Evolutionary conservation across 1,139 yeast genomes (phyloP), one percentile per base, ranked within the genome.

Genomic region (Magnusiomyces starmeri): DNA sequence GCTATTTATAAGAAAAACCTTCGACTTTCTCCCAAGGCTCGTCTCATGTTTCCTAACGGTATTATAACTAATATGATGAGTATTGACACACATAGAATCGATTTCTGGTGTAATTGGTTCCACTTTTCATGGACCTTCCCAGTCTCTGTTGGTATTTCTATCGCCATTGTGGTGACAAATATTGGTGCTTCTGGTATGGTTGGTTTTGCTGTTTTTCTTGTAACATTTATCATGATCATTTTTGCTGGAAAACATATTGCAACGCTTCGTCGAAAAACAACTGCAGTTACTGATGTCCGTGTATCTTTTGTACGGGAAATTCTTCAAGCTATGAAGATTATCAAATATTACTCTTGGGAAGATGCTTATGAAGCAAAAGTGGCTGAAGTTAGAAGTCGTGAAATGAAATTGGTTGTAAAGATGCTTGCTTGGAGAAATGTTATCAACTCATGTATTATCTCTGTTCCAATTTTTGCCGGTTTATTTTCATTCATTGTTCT

Each of bases 341-440:
- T 84, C 69, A 84, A 84, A 67, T 80, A 75, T 59, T 84, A 83
- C 63, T 80, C 84, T 16, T 85, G 95, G 94, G 94, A 85, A 65
- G 72, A 72, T 16, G 79, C 84, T 3, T 81, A 79, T 62, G 68
- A 68, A 50, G 68, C 74, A 6, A 70, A 68, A 51, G 74, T 83
- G n/a, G 63, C 75, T 18, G 66, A 68, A 1, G 72, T 73, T 20
- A 73, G 89, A 60, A 59, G 60, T 16, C 57, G 65, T 41, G 89
- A 83, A 64, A 61, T 66, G 54, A 43, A 51, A 10, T 52, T 56
- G n/a, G 61, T 71, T 52, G 64, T 62, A 49, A 52, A 55, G 24
- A 60, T 71, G 56, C 62, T 69, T 14, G 62, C 66, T 9, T 72
- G 81, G 68, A 66, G 70, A 40, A 72, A 75, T 49, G 64, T 79